Evolutionary conservation across 2,329 filamentous ascomycete species (phyloP).

Genomic region (Cryphonectria carpinicola): DNA sequence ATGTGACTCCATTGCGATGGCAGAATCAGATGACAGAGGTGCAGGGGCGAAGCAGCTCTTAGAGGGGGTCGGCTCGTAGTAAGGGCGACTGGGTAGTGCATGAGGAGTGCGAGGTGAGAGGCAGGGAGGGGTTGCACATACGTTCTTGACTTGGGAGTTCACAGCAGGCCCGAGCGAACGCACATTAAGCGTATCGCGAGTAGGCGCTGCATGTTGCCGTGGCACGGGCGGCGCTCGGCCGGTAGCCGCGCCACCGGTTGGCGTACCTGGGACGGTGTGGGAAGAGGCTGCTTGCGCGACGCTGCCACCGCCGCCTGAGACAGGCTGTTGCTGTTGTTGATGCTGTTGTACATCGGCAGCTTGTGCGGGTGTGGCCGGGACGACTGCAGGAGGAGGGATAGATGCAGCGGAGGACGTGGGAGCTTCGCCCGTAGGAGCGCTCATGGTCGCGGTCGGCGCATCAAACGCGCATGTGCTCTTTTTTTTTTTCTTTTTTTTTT

Average conservation of each 20-base stretch:
- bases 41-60: background rate
- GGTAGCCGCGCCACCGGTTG: conserved; percentile 12
- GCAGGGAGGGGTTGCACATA: conserved; percentile 43
- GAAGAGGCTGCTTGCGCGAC: conserved; percentile 19
- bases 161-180: conserved; percentile 70
- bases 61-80: background rate
- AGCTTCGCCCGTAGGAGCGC: conserved; percentile 28
- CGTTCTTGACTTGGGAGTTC: conserved; percentile 70
- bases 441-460: conserved; percentile 29
- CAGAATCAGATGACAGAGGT: background rate
- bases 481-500: background rate
- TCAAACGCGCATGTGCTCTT: conserved; percentile 24
- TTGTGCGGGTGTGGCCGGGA: conserved; percentile 1
- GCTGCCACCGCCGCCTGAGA: conserved; percentile 15
- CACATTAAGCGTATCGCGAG: conserved; percentile 60
- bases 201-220: conserved; percentile 32
- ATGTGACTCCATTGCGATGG: conserved; percentile 20
- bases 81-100: background rate
- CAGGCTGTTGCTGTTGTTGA: background rate
- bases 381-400: conserved; percentile 13
- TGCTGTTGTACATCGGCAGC: conserved; percentile 3
- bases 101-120: background rate
- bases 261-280: conserved; percentile 25
- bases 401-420: conserved; percentile 23
- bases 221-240: conserved; percentile 29